Conservation (phyloP, 148 eudicot genomes). For the Fagopyrum tataricum region DNA sequence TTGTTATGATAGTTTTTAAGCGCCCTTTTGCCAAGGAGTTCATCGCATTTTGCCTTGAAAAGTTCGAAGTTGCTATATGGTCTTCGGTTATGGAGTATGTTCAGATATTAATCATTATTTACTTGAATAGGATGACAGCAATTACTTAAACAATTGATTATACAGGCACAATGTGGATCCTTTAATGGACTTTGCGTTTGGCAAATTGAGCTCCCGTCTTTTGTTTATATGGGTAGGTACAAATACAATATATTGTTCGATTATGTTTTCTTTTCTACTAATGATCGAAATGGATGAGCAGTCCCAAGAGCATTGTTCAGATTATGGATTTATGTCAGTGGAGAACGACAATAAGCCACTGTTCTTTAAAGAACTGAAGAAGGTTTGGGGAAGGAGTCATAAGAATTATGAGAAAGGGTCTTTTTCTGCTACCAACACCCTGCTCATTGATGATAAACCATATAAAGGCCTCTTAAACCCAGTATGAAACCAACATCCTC, state of each 20-base stretch:
- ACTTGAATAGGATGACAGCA: neutral
- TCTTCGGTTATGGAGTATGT: constrained; percentile 46
- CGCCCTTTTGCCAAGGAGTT: constrained; percentile 44
- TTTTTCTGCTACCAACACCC: neutral
- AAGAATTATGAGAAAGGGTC: no score
- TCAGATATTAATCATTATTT: no score
- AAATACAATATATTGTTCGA: no score
- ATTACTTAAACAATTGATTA: neutral
- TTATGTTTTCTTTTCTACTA: no score
- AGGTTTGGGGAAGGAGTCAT: no score
- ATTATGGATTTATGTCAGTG: constrained; percentile 25
- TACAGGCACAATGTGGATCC: neutral
- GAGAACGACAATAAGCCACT: constrained; percentile 28
- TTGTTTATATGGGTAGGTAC: constrained; percentile 1
- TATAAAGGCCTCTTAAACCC: constrained; percentile 34
- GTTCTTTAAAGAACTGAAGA: no score
- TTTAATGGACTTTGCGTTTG: neutral
- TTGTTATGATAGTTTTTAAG: constrained; percentile 30
- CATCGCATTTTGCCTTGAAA: constrained; percentile 41
- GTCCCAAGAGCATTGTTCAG: constrained; percentile 31
- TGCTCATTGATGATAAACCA: constrained; percentile 38
- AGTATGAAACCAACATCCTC: constrained; percentile 13
- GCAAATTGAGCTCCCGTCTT: neutral
- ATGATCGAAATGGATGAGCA: constrained; percentile 2
- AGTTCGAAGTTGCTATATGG: constrained; percentile 61